Conservation (phyloP, 164 flowering plant genomes). For the Sedum album region DNA sequence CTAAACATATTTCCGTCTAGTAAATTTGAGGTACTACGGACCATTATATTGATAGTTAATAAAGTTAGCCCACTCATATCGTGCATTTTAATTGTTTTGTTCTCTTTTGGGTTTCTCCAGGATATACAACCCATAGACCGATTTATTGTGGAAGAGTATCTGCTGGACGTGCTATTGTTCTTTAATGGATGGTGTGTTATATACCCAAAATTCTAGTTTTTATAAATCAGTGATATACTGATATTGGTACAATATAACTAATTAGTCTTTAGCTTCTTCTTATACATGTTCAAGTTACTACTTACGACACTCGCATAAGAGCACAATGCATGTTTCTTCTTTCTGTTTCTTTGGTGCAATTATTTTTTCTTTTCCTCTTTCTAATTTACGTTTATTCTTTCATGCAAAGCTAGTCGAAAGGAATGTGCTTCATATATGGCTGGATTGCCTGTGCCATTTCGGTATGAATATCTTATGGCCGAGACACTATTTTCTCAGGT, state of each 20-base stretch:
- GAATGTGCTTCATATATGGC: slow-evolving; percentile 95
- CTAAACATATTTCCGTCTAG: slow-evolving; percentile 78
- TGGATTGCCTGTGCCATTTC: slow-evolving; percentile 87
- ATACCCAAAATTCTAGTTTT: background rate
- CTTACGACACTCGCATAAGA: no score
- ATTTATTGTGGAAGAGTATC: slow-evolving; percentile 80
- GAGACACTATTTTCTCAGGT: slow-evolving; percentile 99
- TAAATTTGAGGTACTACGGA: slow-evolving; percentile 59
- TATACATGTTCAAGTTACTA: no score
- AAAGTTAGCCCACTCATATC: background rate
- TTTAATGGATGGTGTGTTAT: slow-evolving; percentile 90
- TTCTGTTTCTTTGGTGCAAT: background rate
- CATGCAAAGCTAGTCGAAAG: slow-evolving; percentile 96
- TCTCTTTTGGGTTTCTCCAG: slow-evolving; percentile 33
- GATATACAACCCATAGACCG: slow-evolving; percentile 91
- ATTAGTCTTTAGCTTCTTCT: background rate
- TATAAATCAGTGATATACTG: background rate
- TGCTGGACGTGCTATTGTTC: slow-evolving; percentile 84
- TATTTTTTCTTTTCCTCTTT: slow-evolving; percentile 2
- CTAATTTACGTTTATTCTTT: slow-evolving; percentile 35
- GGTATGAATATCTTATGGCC: slow-evolving; percentile 97
- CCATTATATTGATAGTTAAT: background rate
- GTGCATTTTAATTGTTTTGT: background rate
- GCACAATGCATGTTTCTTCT: background rate
- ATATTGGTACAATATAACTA: background rate